Evolutionary conservation across 495 filamentous ascomycete species (phyloP).

Genomic region (Talaromyces liani): DNA sequence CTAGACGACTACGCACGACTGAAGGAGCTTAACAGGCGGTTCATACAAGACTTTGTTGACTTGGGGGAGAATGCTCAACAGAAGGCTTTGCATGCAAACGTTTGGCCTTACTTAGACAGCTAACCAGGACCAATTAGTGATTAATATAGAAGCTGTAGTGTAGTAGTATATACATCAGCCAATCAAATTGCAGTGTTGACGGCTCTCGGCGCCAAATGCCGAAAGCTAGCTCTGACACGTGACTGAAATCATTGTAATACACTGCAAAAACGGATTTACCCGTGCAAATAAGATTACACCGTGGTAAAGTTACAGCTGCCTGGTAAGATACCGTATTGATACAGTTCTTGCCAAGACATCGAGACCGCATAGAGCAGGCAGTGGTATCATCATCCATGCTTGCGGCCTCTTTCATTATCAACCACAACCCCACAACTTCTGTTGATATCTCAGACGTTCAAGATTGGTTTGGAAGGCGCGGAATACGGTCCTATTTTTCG

Average conservation of each 20-base stretch:
- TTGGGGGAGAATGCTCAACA: constrained; percentile 7
- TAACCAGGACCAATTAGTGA: background rate
- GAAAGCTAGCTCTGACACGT: background rate
- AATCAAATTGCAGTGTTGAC: background rate
- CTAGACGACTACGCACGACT: constrained; percentile 10
- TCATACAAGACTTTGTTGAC: constrained; percentile 9
- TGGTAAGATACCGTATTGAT: background rate
- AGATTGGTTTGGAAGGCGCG: background rate
- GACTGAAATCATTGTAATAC: background rate
- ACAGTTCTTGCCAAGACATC: background rate
- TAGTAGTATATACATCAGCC: background rate
- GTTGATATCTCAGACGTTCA: background rate
- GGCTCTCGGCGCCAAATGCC: background rate
- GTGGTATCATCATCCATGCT: background rate
- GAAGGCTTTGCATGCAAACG: constrained; percentile 11
- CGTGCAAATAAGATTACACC: background rate
- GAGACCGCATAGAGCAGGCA: background rate
- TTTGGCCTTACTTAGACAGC: constrained; percentile 11
- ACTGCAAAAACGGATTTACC: background rate
- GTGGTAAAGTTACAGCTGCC: background rate
- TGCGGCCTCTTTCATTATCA: background rate
- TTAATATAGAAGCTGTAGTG: too few species aligned
- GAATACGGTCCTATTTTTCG: background rate
- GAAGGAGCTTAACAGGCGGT: constrained; percentile 10
- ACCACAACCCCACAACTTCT: background rate